Percentiles rank a stretch among this genome's conserved stretches.
These are phyloP conservation scores for Colletotrichum sp. DNA, from an alignment of 2,329 filamentous ascomycete species.

Conservation along the genomic window DNA sequence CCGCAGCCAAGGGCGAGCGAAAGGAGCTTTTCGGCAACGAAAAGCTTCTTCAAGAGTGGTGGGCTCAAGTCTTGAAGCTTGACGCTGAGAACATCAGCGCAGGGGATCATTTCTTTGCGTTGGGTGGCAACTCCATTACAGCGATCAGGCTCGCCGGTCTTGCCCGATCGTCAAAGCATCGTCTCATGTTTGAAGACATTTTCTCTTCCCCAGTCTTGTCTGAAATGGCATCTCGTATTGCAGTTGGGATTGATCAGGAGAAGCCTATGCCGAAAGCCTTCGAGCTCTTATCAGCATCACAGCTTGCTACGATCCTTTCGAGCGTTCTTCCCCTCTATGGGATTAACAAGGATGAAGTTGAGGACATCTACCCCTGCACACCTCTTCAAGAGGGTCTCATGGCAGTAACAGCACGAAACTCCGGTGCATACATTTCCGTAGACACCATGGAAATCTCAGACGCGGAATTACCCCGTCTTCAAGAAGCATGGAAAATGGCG, in stretches of 20 bases:
- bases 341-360: slow-evolving; percentile 4
- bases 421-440: slow-evolving; percentile 31
- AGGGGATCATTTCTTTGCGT: neutral
- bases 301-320: neutral
- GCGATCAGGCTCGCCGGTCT: neutral
- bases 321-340: neutral
- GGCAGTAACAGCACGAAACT: slow-evolving; percentile 23
- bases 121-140: slow-evolving; percentile 7
- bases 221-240: neutral
- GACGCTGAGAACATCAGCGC: neutral
- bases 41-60: neutral
- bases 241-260: neutral
- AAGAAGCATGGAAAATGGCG: slow-evolving; percentile 29
- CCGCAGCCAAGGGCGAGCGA: neutral
- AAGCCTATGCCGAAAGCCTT: neutral
- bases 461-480: slow-evolving; percentile 26
- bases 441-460: slow-evolving; percentile 27
- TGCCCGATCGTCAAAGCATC: neutral
- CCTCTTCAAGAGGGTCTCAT: slow-evolving; percentile 25
- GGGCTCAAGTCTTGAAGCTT: neutral
- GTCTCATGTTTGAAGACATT: neutral
- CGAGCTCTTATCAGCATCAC: neutral
- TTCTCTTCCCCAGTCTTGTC: neutral
- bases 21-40: neutral
- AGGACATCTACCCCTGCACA: slow-evolving; percentile 24